Evolutionary conservation across 345 rosid species (phyloP).

Genomic region (Xanthoceras sorbifolium): DNA sequence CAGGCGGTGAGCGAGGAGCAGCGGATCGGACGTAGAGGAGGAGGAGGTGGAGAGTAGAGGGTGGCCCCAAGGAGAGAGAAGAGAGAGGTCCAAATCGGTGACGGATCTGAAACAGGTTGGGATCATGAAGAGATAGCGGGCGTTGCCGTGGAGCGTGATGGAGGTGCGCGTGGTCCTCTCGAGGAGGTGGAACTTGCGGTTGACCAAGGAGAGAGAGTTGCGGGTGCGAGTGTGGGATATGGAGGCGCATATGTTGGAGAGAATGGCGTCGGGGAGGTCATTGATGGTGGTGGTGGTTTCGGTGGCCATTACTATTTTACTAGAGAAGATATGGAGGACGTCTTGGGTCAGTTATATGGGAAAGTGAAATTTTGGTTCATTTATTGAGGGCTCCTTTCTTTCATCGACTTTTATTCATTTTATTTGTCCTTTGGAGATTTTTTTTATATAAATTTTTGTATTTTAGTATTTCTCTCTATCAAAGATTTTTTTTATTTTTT

Average conservation of each 20-base stretch:
- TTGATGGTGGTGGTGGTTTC: conserved; percentile 29
- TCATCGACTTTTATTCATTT: no score
- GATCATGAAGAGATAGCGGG: conserved; percentile 56
- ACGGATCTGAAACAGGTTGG: conserved; percentile 72
- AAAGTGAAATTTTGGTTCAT: no score
- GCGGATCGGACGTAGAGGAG: conserved; percentile 39
- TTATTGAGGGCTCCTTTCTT: no score
- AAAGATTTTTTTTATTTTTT: no score
- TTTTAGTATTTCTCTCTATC: no score
- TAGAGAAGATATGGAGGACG: no score
- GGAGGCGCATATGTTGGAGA: conserved; percentile 50
- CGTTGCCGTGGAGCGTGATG: conserved; percentile 89
- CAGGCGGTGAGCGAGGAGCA: conserved; percentile 56
- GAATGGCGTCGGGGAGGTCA: conserved; percentile 77
- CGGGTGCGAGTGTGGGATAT: conserved; percentile 66
- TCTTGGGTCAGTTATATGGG: no score
- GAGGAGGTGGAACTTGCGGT: conserved; percentile 58
- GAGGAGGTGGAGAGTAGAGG: conserved; percentile 38
- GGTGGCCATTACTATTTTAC: no score
- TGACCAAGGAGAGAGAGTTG: conserved; percentile 71
- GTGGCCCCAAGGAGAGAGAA: conserved; percentile 88
- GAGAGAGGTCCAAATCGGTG: conserved; percentile 71
- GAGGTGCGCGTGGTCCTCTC: conserved; percentile 76
- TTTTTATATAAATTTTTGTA: no score
- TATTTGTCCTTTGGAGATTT: no score